Percentiles rank a stretch among this genome's conserved stretches.
Evolutionary conservation across 768 basidiomycete genomes (phyloP).

Genomic region (Austroboletus festivus): DNA sequence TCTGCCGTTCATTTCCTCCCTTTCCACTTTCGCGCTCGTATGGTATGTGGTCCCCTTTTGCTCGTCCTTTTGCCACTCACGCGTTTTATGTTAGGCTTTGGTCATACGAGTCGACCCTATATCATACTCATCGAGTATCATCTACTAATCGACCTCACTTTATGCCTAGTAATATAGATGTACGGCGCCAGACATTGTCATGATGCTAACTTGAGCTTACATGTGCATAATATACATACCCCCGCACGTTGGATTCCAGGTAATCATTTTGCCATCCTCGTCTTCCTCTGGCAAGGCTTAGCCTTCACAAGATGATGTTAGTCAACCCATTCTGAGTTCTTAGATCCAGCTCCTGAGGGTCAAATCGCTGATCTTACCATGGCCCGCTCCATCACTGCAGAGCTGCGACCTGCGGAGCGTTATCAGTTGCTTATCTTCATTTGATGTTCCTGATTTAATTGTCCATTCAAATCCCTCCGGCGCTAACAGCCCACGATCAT

Average conservation of each 20-base stretch:
- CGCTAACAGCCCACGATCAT: too few species aligned
- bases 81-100: neutral
- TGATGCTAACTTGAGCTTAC: conserved; percentile 10
- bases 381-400: too few species aligned
- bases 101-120: neutral
- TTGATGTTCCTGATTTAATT: too few species aligned
- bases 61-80: neutral
- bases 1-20: conserved; percentile 6
- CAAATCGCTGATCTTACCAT: too few species aligned
- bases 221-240: conserved; percentile 19
- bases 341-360: too few species aligned
- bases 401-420: too few species aligned
- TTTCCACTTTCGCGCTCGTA: neutral
- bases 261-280: conserved; percentile 1
- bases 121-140: conserved; percentile 4
- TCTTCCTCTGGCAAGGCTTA: neutral
- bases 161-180: conserved; percentile 2
- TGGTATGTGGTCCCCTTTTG: conserved; percentile 6
- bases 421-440: too few species aligned
- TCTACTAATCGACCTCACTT: conserved; percentile 11
- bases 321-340: too few species aligned
- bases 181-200: conserved; percentile 9
- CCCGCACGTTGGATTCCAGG: conserved; percentile 1
- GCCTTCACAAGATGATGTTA: too few species aligned
- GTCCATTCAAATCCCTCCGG: too few species aligned